Evolutionary conservation across 441 rosid genomes (phyloP).

Genomic region (Codiaeum variegatum): DNA sequence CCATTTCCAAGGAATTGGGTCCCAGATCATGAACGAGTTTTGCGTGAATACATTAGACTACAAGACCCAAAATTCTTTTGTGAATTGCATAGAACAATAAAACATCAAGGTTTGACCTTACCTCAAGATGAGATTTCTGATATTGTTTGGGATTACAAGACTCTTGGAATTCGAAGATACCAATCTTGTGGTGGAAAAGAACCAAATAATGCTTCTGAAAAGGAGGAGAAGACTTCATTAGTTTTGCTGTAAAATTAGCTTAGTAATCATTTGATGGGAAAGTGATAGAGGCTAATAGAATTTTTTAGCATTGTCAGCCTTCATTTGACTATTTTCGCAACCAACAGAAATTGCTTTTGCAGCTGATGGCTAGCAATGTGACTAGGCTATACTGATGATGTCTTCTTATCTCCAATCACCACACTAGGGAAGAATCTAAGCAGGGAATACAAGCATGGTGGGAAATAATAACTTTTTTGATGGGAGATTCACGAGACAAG

Average conservation of each 20-base stretch:
- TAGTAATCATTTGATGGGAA: background rate
- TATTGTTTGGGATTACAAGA: slow-evolving; percentile 84
- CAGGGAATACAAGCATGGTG: background rate
- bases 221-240: slow-evolving; percentile 24
- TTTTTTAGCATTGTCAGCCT: background rate
- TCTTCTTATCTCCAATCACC: background rate
- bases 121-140: slow-evolving; percentile 91
- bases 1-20: slow-evolving; percentile 89
- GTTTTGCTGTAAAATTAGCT: background rate
- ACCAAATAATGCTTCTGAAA: slow-evolving; percentile 30
- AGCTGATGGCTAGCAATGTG: background rate
- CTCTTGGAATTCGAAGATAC: slow-evolving; percentile 65
- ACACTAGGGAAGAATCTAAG: background rate
- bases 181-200: slow-evolving; percentile 35
- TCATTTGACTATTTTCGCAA: background rate
- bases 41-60: slow-evolving; percentile 72
- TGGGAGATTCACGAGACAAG: background rate
- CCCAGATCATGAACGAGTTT: slow-evolving; percentile 74
- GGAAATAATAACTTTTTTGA: background rate
- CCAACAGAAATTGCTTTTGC: background rate
- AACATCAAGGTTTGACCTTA: slow-evolving; percentile 49
- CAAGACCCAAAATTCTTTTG: slow-evolving; percentile 83
- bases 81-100: slow-evolving; percentile 58
- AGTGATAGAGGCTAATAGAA: background rate
- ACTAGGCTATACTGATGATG: background rate